A percentile compares a stretch with the other conserved stretches of the same genome.
These are phyloP conservation scores for Acanthamoeba royreba DNA, from an alignment of 208 protist genomes.

Conservation along the genomic window DNA sequence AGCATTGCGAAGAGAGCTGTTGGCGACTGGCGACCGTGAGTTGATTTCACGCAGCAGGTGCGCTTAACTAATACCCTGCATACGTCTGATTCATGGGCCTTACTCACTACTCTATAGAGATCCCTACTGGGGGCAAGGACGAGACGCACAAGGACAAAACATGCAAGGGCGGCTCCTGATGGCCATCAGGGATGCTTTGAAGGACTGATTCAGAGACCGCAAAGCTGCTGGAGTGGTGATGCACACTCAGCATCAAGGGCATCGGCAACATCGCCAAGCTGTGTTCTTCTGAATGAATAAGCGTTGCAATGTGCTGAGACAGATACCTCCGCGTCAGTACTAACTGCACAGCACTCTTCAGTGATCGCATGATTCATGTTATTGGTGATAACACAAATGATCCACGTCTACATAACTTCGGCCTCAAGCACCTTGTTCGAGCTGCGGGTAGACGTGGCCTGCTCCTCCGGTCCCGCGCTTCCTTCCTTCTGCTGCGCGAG, in stretches of 20 bases:
- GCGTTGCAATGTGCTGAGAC: no score
- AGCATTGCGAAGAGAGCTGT: neutral
- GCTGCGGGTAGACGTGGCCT: neutral
- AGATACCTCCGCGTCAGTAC: neutral
- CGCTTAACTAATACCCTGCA: no score
- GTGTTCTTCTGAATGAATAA: no score
- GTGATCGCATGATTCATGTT: no score
- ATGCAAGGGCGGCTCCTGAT: neutral
- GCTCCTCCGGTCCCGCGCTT: neutral
- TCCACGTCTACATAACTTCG: neutral
- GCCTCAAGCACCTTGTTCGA: constrained; percentile 9
- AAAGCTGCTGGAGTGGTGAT: no score
- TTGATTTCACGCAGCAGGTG: neutral
- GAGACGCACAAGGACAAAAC: neutral
- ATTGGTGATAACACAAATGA: neutral
- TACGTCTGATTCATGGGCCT: neutral
- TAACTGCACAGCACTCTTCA: no score
- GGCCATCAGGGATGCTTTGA: neutral
- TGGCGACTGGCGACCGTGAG: neutral
- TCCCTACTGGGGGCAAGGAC: neutral
- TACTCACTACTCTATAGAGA: neutral
- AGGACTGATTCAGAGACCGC: no score
- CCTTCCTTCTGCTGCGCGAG: neutral
- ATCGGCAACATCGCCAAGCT: no score
- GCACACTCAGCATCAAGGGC: no score